Evolutionary conservation across 371 early-diverging fungal genomes (phyloP).

Genomic region (Coemansia sp.): DNA sequence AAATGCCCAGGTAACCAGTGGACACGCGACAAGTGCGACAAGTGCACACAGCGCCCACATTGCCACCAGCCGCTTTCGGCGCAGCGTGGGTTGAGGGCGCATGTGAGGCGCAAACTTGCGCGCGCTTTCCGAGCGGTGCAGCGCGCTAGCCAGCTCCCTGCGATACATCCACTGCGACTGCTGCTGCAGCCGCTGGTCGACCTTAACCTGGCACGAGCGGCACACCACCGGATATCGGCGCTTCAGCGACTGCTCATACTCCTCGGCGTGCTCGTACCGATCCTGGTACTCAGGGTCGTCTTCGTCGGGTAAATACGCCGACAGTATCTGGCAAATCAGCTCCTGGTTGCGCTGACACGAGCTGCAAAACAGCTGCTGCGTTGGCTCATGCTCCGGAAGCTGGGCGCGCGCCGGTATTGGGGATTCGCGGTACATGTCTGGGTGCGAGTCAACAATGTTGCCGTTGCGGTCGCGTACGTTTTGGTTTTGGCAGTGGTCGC

Average conservation of each 20-base stretch:
- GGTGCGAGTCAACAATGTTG: constrained; percentile 24
- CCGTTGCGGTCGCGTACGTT: constrained; percentile 35
- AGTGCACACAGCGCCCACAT: constrained; percentile 22
- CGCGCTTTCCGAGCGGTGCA: constrained; percentile 25
- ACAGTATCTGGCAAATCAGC: constrained; percentile 34
- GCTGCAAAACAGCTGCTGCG: constrained; percentile 22
- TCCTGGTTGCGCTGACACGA: constrained; percentile 46
- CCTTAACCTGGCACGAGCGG: constrained; percentile 29
- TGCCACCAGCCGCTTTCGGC: constrained; percentile 22
- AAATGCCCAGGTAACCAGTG: constrained; percentile 17
- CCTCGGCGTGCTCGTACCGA: constrained; percentile 18
- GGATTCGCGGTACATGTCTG: constrained; percentile 39
- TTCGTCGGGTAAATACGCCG: constrained; percentile 41
- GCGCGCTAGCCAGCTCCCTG: constrained; percentile 32
- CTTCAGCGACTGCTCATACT: constrained; percentile 24
- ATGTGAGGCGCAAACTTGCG: constrained; percentile 13
- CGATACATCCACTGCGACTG: constrained; percentile 41
- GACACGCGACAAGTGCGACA: constrained; percentile 8
- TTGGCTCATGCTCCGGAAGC: background rate
- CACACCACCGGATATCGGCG: constrained; percentile 42
- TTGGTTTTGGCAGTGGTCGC: constrained; percentile 31
- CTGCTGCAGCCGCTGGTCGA: constrained; percentile 28
- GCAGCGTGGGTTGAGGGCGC: constrained; percentile 27
- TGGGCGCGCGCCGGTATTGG: constrained; percentile 11
- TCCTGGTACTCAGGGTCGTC: constrained; percentile 29